A percentile compares a stretch with the other conserved stretches of the same genome.
Evolutionary conservation across 140 eudicot genomes (phyloP).

Genomic region (Anethum foeniculum): DNA sequence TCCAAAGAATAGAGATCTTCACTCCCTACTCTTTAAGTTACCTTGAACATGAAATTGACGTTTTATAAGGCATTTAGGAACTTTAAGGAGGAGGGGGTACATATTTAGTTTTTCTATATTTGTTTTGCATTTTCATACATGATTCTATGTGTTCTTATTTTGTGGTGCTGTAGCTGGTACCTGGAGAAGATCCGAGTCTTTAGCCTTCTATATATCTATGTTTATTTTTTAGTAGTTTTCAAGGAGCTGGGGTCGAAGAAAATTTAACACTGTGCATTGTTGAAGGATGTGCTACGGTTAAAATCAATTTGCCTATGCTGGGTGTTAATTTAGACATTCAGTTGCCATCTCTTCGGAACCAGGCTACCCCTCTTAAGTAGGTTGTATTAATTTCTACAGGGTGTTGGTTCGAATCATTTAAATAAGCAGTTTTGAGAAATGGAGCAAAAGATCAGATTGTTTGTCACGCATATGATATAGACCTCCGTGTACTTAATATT

Average conservation of each 20-base stretch:
- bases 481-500: not conserved
- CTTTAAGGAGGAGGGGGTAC: not conserved
- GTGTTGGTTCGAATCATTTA: not conserved
- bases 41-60: not conserved
- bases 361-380: not conserved
- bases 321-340: not conserved
- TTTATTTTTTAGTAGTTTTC: not conserved
- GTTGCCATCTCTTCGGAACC: not conserved
- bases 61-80: not conserved
- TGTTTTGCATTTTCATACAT: not conserved
- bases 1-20: not conserved
- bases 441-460: not conserved
- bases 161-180: not conserved
- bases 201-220: not conserved
- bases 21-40: not conserved
- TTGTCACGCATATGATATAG: not conserved
- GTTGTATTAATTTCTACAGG: not conserved
- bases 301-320: not conserved
- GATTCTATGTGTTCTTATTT: not conserved
- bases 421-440: not conserved
- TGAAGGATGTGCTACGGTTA: not conserved
- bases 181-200: not conserved
- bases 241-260: not conserved
- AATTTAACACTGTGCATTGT: not conserved
- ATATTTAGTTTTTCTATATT: not conserved